Evolutionary conservation across 1,139 yeast species (phyloP).

Genomic region (Yamadazyma friedrichii): DNA sequence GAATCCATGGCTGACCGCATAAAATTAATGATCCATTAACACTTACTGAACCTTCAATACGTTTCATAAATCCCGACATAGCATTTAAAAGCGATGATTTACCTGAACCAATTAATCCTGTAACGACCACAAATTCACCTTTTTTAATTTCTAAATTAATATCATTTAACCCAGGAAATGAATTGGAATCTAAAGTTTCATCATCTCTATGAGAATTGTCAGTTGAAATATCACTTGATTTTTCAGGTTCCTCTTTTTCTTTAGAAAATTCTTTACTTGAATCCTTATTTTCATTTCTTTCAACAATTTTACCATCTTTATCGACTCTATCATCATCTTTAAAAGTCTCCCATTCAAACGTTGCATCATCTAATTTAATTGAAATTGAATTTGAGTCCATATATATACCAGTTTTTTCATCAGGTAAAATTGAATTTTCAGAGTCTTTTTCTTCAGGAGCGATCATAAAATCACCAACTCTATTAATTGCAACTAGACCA

Average conservation of each 20-base stretch:
- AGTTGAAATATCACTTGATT: not conserved
- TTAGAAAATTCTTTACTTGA: not conserved
- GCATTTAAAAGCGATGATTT: conserved; percentile 59
- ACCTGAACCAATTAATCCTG: conserved; percentile 75
- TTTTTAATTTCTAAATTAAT: conserved; percentile 42
- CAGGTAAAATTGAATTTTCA: conserved; percentile 13
- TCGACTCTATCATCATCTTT: conserved; percentile 26
- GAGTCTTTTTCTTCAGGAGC: conserved; percentile 29
- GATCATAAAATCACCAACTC: conserved; percentile 56
- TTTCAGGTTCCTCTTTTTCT: not conserved
- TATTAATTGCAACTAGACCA: conserved; percentile 60
- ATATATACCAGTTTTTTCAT: conserved; percentile 6
- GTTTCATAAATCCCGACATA: conserved; percentile 56
- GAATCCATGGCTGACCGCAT: conserved; percentile 55
- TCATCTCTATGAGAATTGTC: conserved; percentile 21
- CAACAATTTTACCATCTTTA: conserved; percentile 9
- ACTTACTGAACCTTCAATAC: conserved; percentile 35
- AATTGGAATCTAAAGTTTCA: conserved; percentile 5
- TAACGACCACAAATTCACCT: conserved; percentile 68
- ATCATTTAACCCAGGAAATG: conserved; percentile 34
- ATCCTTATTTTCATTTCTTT: conserved; percentile 1
- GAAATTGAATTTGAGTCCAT: conserved; percentile 26
- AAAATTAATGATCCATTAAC: conserved; percentile 40
- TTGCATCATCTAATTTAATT: conserved; percentile 24
- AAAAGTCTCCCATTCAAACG: conserved; percentile 41